Evolutionary conservation across 192 early-diverging fungal species (phyloP).

Genomic region (Jimgerdemannia flammicorona): DNA sequence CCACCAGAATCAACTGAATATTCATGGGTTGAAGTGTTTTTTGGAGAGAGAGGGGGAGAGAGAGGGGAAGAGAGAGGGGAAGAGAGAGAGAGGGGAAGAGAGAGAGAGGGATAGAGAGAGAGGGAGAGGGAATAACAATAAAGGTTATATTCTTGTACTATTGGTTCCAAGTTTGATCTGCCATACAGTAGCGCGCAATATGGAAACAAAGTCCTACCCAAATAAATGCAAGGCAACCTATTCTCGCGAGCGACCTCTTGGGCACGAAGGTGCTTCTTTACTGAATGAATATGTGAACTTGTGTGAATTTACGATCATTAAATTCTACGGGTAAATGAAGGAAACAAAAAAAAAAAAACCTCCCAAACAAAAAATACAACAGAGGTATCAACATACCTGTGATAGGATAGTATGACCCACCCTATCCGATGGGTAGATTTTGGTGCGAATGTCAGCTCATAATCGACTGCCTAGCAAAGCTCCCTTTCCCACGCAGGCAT

Average conservation of each 20-base stretch:
- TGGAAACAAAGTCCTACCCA: slow-evolving; percentile 32
- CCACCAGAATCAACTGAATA: slow-evolving; percentile 86
- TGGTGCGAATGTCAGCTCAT: no score
- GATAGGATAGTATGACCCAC: slow-evolving; percentile 95
- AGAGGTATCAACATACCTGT: slow-evolving; percentile 37
- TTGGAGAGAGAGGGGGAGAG: not conserved
- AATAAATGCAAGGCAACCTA: slow-evolving; percentile 89
- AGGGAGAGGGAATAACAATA: no score
- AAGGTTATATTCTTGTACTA: no score
- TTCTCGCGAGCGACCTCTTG: slow-evolving; percentile 97
- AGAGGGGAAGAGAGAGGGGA: not conserved
- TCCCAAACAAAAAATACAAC: no score
- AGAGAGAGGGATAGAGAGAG: slow-evolving; percentile 3
- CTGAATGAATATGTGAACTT: slow-evolving; percentile 17
- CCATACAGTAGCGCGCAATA: not conserved
- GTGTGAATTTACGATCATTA: no score
- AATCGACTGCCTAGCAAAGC: no score
- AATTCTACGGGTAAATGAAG: no score
- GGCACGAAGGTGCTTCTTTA: slow-evolving; percentile 96
- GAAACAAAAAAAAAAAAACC: not conserved
- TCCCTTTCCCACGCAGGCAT: no score
- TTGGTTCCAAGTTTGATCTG: not conserved
- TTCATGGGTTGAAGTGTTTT: no score
- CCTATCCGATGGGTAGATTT: slow-evolving; percentile 20
- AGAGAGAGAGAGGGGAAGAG: slow-evolving; percentile 4